Base-by-base conservation (phyloP, 2,329 filamentous ascomycete species). In the Endocalyx cinctus region DNA sequence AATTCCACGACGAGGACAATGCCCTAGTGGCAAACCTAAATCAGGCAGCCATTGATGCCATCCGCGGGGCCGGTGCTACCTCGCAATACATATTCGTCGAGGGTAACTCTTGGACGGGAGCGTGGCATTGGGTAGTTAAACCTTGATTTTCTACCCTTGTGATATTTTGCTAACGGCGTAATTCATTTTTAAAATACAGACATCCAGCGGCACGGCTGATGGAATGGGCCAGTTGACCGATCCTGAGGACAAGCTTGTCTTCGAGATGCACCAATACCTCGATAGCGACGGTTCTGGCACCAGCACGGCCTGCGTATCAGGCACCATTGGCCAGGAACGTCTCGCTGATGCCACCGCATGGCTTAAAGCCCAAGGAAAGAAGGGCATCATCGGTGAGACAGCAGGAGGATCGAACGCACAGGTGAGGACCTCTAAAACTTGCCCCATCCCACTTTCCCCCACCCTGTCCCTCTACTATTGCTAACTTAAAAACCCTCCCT, bases 1-100 rank as follows among this genome's bases (percentile, higher is more conserved):
- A 82, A 63, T 80, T 76, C 56, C 64, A 82, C 53, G 69, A 70
- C 52, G 77, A 80, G 68, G 71, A 77, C 47, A 74, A 79, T 55
- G 55, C 54, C 2, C 66, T 79, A 10, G 76, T 81, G 10, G 59
- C 74, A 10, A 56, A 70, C 44, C 71, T 82, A 30, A 82, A 81
- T 66, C 77, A 82, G 54, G 76, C 74, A 10, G 78, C 77, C 40
- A 79, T 82, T 46, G 53, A 79, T 49, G 74, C 67, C 42, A 79
- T 82, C 55, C 75, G 77, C 27, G 67, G 58, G 6, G 67, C 74
- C 5, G 77, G 77, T 6, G 77, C 77, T 6, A 79, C 61, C 1
- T 55, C 54, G 10, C 69, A 74, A 59, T 70, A 69, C 52, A 75
- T 77, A 51, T 72, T 74, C 29, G 68, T 69, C 26, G 70, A 76